These are phyloP conservation scores for Alternaria infectoria DNA, from an alignment of 2,329 filamentous ascomycete species.

Conservation along the genomic window DNA sequence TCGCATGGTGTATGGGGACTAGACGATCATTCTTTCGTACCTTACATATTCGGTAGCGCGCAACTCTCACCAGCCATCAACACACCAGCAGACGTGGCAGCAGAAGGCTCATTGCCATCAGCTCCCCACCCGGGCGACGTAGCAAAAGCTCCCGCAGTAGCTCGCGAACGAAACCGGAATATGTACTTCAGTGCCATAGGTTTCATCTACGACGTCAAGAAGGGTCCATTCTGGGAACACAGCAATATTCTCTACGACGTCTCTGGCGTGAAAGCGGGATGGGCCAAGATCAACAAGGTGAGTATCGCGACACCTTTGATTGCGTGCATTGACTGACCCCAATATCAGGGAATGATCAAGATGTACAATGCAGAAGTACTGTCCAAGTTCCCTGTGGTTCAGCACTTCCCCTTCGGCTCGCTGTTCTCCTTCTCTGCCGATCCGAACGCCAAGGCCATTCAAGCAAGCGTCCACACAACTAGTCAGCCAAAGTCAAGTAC, in stretches of 20 bases:
- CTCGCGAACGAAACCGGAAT: constrained; percentile 52
- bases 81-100: constrained; percentile 64
- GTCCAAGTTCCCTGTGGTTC: constrained; percentile 97
- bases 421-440: constrained; percentile 57
- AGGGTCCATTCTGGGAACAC: constrained; percentile 91
- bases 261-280: constrained; percentile 84
- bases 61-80: constrained; percentile 80
- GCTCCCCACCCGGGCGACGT: constrained; percentile 76
- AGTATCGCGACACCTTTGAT: neutral
- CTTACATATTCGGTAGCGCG: constrained; percentile 94
- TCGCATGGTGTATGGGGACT: constrained; percentile 98
- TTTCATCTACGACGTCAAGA: constrained; percentile 98
- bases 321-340: constrained; percentile 5
- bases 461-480: constrained; percentile 43
- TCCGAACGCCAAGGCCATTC: constrained; percentile 44
- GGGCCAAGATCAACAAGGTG: constrained; percentile 90
- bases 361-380: constrained; percentile 99
- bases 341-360: constrained; percentile 85
- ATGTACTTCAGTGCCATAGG: constrained; percentile 95
- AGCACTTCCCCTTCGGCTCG: constrained; percentile 73
- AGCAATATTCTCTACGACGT: constrained; percentile 95
- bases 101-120: constrained; percentile 74
- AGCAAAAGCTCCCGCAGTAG: constrained; percentile 50
- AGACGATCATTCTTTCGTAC: constrained; percentile 94
- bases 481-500: constrained; percentile 40